A percentile compares a stretch with the other conserved stretches of the same genome.
Evolutionary conservation across 176 grass and related monocot genomes (phyloP).

Genomic region (Oryza officinalis): DNA sequence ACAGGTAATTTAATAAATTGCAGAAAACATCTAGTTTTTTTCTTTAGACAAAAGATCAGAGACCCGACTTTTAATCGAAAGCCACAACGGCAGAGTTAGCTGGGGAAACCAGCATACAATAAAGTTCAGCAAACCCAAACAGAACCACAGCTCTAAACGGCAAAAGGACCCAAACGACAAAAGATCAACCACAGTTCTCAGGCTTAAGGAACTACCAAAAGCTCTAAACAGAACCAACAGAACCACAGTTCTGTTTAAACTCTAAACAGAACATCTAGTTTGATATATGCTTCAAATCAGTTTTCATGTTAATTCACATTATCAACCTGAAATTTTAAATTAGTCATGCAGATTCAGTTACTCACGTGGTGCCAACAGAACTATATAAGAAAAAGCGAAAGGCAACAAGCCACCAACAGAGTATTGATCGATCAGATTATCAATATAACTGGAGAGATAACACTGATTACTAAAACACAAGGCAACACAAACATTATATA

Average conservation of each 20-base stretch:
- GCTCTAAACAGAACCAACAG: too few species aligned
- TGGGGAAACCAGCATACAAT: too few species aligned
- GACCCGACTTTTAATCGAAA: too few species aligned
- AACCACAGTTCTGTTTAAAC: too few species aligned
- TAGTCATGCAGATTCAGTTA: not conserved
- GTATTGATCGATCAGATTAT: constrained; percentile 3
- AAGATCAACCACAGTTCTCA: too few species aligned
- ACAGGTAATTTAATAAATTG: not conserved
- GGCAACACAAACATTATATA: not conserved
- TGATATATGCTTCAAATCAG: not conserved
- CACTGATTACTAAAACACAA: not conserved
- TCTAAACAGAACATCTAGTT: not conserved
- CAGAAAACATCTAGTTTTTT: not conserved
- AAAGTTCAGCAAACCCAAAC: too few species aligned
- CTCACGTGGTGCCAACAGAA: not conserved
- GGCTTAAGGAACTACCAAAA: too few species aligned
- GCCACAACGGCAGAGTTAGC: too few species aligned
- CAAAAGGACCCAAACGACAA: too few species aligned
- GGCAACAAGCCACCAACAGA: not conserved
- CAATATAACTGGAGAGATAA: not conserved
- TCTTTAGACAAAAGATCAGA: too few species aligned
- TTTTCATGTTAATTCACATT: not conserved
- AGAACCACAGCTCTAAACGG: too few species aligned
- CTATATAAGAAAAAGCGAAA: not conserved
- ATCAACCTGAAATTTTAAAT: not conserved